Conservation (phyloP, 2,329 filamentous ascomycete species). For the Paraconiothyrium sp. region DNA sequence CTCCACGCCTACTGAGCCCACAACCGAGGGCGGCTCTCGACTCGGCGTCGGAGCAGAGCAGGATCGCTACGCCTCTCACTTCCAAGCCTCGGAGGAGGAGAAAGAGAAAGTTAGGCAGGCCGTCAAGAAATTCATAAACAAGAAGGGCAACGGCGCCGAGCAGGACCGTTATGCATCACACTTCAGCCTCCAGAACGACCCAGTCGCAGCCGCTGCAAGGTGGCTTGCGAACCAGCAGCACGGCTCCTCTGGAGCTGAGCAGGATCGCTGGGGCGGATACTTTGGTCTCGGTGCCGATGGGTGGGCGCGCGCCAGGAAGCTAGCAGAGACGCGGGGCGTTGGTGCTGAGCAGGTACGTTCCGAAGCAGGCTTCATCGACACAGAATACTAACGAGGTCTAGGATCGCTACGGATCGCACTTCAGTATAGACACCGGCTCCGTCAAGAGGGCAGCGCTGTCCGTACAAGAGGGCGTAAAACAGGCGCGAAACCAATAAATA, state of each 20-base stretch:
- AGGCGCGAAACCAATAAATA: constrained; percentile 22
- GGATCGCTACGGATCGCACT: constrained; percentile 44
- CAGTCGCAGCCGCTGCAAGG: constrained; percentile 35
- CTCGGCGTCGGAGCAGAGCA: constrained; percentile 45
- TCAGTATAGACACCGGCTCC: constrained; percentile 31
- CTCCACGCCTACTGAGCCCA: constrained; percentile 6
- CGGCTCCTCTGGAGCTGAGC: constrained; percentile 33
- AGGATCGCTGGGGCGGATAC: constrained; percentile 27
- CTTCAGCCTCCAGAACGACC: constrained; percentile 38
- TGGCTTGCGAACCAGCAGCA: constrained; percentile 32
- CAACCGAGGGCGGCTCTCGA: constrained; percentile 23
- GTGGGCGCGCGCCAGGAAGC: constrained; percentile 37
- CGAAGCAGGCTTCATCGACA: constrained; percentile 6
- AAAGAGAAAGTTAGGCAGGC: constrained; percentile 33
- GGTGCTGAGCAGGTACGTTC: constrained; percentile 47
- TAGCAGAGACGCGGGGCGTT: constrained; percentile 39
- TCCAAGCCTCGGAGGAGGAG: constrained; percentile 26
- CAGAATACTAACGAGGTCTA: constrained; percentile 20
- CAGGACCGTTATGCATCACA: constrained; percentile 45
- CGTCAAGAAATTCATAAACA: constrained; percentile 23
- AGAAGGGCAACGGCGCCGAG: constrained; percentile 40
- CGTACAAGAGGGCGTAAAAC: constrained; percentile 37
- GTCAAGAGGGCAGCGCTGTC: constrained; percentile 38
- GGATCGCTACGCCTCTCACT: constrained; percentile 37
- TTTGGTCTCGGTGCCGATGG: constrained; percentile 45